phyloP scores from a whole-genome alignment of 2,329 filamentous ascomycete species.

The Trichophaea hybrida region DNA sequence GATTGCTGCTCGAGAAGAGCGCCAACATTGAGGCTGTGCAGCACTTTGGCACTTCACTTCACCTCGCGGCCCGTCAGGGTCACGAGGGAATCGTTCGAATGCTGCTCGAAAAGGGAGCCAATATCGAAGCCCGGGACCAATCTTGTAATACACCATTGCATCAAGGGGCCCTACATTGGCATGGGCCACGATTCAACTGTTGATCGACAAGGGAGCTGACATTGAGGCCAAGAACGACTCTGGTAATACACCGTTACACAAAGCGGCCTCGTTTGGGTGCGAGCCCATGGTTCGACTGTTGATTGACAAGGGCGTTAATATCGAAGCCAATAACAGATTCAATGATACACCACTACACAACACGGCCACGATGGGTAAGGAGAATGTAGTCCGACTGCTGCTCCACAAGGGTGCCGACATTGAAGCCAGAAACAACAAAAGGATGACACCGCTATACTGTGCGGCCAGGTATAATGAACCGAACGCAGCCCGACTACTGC shows the following conservation, averaged over 20 bases:
- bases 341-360: slow-evolving; percentile 19
- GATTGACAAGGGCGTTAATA: too few species aligned
- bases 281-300: too few species aligned
- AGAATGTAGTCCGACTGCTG: slow-evolving; percentile 1
- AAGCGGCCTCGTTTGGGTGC: too few species aligned
- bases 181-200: slow-evolving; percentile 3
- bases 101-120: too few species aligned
- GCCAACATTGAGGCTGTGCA: too few species aligned
- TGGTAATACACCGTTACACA: slow-evolving; percentile 26
- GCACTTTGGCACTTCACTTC: too few species aligned
- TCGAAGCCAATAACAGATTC: slow-evolving; percentile 9
- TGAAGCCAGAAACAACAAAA: slow-evolving; percentile 1
- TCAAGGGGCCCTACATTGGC: too few species aligned
- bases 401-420: slow-evolving; percentile 9
- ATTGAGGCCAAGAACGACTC: slow-evolving; percentile 14
- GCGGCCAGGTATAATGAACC: background rate
- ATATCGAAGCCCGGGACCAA: too few species aligned
- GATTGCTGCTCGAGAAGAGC: too few species aligned
- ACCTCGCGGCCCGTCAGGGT: too few species aligned
- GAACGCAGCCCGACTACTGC: slow-evolving; percentile 4
- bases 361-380: slow-evolving; percentile 19
- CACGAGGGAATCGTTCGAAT: too few species aligned
- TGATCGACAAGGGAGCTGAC: slow-evolving; percentile 15
- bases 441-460: slow-evolving; percentile 6
- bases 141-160: too few species aligned